phyloP scores from a whole-genome alignment of 495 filamentous ascomycete species.

The Penicillium atrosanguineum region DNA sequence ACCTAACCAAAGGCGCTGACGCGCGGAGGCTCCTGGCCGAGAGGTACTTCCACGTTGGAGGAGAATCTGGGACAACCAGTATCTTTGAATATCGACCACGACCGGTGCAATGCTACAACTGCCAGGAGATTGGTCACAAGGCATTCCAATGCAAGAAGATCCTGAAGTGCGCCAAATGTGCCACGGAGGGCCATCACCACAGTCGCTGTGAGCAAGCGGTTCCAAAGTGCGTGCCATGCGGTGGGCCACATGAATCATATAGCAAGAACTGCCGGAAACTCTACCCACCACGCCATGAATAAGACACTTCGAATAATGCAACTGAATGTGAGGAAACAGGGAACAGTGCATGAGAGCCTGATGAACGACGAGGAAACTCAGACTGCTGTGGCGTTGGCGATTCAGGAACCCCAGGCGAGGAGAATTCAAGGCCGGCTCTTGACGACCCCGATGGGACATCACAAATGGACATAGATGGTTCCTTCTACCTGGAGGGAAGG shows the following conservation, averaged over 20 bases:
- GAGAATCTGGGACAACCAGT: no score
- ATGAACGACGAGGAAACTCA: constrained; percentile 27
- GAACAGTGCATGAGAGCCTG: constrained; percentile 22
- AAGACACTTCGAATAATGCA: constrained; percentile 27
- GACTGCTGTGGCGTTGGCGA: constrained; percentile 19
- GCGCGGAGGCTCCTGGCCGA: constrained; percentile 25
- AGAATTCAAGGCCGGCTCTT: no score
- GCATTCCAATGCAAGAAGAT: constrained; percentile 27
- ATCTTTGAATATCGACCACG: no score
- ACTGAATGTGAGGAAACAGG: constrained; percentile 31
- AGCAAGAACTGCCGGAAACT: constrained; percentile 31
- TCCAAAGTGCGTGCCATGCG: no score
- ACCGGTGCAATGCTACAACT: no score
- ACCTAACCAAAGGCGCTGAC: constrained; percentile 28
- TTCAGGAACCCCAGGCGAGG: constrained; percentile 25
- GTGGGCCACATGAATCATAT: no score
- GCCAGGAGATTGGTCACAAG: no score
- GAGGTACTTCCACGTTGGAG: constrained; percentile 29
- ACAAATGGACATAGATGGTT: no score
- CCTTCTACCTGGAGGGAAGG: no score
- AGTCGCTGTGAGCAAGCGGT: no score
- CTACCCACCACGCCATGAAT: constrained; percentile 24
- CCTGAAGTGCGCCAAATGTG: constrained; percentile 28
- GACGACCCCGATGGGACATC: no score
- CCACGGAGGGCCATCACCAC: constrained; percentile 23